Percentiles rank a stretch among this genome's conserved stretches.
phyloP scores from a whole-genome alignment of 768 basidiomycete species.

The Leccinum variicolor region DNA sequence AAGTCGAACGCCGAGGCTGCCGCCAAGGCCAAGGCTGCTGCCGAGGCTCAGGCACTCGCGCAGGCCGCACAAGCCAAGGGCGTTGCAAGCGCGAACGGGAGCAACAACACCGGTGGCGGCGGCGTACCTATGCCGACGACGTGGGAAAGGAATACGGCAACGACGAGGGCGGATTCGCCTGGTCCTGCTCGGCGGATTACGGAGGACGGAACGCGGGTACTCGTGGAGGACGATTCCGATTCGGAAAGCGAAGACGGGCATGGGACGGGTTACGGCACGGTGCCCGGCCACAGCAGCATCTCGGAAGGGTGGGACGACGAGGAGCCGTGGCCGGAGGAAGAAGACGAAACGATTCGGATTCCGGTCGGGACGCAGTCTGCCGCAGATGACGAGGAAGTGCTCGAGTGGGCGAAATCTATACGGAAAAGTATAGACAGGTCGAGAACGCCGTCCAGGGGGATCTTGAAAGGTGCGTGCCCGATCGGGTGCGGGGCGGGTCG shows the following conservation, averaged over 20 bases:
- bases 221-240: constrained; percentile 71
- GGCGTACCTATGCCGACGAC: constrained; percentile 48
- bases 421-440: constrained; percentile 70
- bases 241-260: constrained; percentile 55
- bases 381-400: constrained; percentile 52
- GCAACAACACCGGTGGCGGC: constrained; percentile 7
- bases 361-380: constrained; percentile 2
- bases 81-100: constrained; percentile 24
- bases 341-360: constrained; percentile 70
- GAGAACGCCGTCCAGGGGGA: constrained; percentile 71
- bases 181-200: constrained; percentile 45
- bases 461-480: constrained; percentile 63
- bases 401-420: constrained; percentile 76
- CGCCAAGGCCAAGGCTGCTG: constrained; percentile 36
- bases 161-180: constrained; percentile 45
- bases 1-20: constrained; percentile 66
- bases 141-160: constrained; percentile 84
- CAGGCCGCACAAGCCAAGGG: constrained; percentile 28
- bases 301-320: constrained; percentile 76
- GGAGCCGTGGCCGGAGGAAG: constrained; percentile 72
- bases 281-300: constrained; percentile 38
- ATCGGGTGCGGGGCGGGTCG: not conserved
- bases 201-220: constrained; percentile 63
- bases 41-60: constrained; percentile 22
- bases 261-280: constrained; percentile 32